Evolutionary conservation across 805 yeast species (phyloP).

Genomic region (Scheffersomyces stipitis): DNA sequence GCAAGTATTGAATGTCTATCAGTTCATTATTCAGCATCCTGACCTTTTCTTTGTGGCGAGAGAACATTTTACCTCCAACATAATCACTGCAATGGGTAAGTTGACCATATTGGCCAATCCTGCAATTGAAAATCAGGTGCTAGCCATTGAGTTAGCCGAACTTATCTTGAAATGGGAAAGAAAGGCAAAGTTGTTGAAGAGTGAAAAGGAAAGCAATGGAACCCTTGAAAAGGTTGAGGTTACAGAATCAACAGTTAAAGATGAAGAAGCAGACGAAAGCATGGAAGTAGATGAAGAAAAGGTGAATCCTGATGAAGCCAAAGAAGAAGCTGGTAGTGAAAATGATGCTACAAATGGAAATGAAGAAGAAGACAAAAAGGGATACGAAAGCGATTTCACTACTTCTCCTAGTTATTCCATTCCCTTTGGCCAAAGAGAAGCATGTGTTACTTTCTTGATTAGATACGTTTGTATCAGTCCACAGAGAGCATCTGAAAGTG

Average conservation of each 20-base stretch:
- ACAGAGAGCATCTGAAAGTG: constrained; percentile 80
- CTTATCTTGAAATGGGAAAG: constrained; percentile 84
- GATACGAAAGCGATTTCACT: constrained; percentile 33
- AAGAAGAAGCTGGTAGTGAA: constrained; percentile 2
- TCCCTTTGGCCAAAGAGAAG: constrained; percentile 81
- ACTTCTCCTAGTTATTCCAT: constrained; percentile 54
- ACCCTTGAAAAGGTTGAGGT: no score
- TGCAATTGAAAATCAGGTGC: constrained; percentile 73
- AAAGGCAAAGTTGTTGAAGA: constrained; percentile 30
- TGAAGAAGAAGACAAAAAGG: constrained; percentile 1
- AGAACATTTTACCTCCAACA: constrained; percentile 84
- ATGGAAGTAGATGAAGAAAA: constrained; percentile 13
- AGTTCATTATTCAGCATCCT: constrained; percentile 82
- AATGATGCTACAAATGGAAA: constrained; percentile 4
- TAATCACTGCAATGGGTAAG: constrained; percentile 90
- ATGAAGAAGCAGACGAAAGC: constrained; percentile 14
- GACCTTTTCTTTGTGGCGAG: constrained; percentile 82
- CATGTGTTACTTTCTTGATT: constrained; percentile 84
- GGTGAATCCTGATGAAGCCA: constrained; percentile 1
- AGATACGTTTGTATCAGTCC: constrained; percentile 85
- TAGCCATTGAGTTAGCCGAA: constrained; percentile 90
- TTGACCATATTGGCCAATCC: constrained; percentile 76
- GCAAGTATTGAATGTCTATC: constrained; percentile 85
- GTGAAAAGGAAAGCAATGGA: constrained; percentile 3
- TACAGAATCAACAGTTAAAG: constrained; percentile 19